These are phyloP conservation scores for Vitis rupestris DNA, from an alignment of 164 flowering plant species.

Conservation along the genomic window DNA sequence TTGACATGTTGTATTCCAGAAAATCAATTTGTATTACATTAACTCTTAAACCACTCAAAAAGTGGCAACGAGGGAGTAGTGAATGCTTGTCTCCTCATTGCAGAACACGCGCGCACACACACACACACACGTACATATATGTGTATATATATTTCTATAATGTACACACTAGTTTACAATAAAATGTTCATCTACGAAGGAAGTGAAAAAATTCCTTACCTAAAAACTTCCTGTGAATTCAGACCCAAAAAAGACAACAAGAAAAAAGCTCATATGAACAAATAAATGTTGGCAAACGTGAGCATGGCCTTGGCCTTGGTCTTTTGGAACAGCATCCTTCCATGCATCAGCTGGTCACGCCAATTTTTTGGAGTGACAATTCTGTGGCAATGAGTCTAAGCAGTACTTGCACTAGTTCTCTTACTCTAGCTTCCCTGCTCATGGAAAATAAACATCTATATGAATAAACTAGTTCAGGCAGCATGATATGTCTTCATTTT, in stretches of 20 bases:
- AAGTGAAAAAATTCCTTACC: conserved; percentile 1
- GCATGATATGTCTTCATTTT: no score
- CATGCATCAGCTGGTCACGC: conserved; percentile 13
- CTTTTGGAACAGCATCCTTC: background rate
- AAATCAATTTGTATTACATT: no score
- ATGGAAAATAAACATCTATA: conserved; percentile 3
- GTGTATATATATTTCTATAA: background rate
- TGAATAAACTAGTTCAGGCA: no score
- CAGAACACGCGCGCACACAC: background rate
- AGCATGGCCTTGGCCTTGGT: background rate
- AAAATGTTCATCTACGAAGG: background rate
- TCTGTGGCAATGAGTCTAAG: conserved; percentile 58
- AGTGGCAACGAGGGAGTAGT: no score
- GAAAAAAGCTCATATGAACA: background rate
- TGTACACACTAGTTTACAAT: conserved; percentile 6
- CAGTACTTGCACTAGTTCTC: conserved; percentile 76
- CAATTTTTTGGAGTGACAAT: conserved; percentile 52
- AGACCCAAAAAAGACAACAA: no score
- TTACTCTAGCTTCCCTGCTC: conserved; percentile 74
- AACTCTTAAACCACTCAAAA: no score
- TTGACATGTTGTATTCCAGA: no score
- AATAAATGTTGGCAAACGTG: background rate
- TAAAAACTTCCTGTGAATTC: background rate
- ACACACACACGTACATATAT: background rate
- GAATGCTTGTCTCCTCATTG: no score